Evolutionary conservation across 2,329 filamentous ascomycete genomes (phyloP), one percentile per base, ranked within the genome.

Genomic region (Elsinoe necatrix): DNA sequence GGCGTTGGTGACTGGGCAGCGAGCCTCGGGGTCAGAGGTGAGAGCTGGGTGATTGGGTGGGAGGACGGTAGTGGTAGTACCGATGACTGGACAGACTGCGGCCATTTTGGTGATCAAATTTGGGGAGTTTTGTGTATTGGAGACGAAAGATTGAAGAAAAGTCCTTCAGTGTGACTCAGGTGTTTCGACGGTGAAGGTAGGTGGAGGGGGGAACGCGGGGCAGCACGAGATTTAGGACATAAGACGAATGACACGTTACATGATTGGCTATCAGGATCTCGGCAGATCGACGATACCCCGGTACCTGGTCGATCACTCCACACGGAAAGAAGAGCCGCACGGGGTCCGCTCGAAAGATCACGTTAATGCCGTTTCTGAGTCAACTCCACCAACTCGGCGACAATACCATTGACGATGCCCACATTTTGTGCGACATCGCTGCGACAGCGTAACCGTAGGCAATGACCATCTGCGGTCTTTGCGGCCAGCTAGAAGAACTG

Each of bases 1-100:
- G 43, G 73, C 73, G 61, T 73, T 73, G 56, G 73, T 73, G 5
- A 75, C 65, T 0, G 73, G 73, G 67, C 73, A 75, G 61, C 71
- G 65, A 27, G 73, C 72, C 43, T 73, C 73, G 29, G 72, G 68
- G 58, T 72, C 66, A 55, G 62, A 57, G 62, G 72, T 68, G 60
- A 73, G 64, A 9, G 65, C 65, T 7, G 73, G 73, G 62, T 75
- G 73, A 62, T 72, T 69, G 5, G 73, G 73, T 1, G 73, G 73
- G 25, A 74, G 72, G 27, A 73, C 70, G 56, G 69, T 67, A 62
- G 71, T 73, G 12, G 71, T 73, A 1, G 71, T 73, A 60, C 72
- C 72, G 54, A 73, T 69, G 16, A 74, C 67, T 59, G 69, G 69
- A 62, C 68, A 69, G 25, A 65, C 65, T 25, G 61, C 52, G 47